Conservation (phyloP, 345 rosid species). For the Microthlaspi erraticum region DNA sequence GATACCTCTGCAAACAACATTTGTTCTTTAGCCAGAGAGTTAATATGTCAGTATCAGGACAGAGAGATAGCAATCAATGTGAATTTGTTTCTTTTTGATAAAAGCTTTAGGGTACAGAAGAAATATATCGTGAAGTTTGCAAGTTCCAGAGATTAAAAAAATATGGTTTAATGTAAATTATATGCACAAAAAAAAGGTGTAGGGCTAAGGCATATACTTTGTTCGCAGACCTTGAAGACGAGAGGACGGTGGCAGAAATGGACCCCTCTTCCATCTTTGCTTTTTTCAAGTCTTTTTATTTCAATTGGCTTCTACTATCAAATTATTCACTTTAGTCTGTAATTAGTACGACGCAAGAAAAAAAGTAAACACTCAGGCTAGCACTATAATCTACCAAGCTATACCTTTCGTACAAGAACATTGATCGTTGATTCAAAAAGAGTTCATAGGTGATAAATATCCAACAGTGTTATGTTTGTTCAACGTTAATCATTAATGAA, state of each 20-base stretch:
- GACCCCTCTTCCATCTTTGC: constrained; percentile 41
- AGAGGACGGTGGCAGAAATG: constrained; percentile 44
- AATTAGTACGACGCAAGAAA: constrained; percentile 31
- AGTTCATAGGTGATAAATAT: not conserved
- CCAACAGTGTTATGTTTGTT: constrained; percentile 3
- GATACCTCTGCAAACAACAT: constrained; percentile 41
- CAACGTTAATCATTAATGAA: not conserved
- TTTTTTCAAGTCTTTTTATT: not conserved
- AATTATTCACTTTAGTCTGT: constrained; percentile 31
- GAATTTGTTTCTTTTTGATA: constrained; percentile 11
- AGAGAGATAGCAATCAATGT: constrained; percentile 41
- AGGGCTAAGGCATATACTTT: constrained; percentile 40
- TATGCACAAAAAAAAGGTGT: constrained; percentile 19
- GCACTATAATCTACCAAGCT: constrained; percentile 27
- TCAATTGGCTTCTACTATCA: constrained; percentile 26
- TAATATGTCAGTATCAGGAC: constrained; percentile 46
- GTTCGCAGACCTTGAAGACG: constrained; percentile 45
- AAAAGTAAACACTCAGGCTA: constrained; percentile 24
- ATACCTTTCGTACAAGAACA: constrained; percentile 32
- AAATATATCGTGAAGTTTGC: constrained; percentile 4
- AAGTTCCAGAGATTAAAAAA: constrained; percentile 4
- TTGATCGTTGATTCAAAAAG: constrained; percentile 25
- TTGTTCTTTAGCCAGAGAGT: constrained; percentile 47
- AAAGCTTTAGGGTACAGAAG: constrained; percentile 28
- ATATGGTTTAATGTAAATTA: constrained; percentile 11